Evolutionary conservation across 805 yeast species (phyloP), one percentile per base, ranked within the genome.

Genomic region (Candida dendrica): DNA sequence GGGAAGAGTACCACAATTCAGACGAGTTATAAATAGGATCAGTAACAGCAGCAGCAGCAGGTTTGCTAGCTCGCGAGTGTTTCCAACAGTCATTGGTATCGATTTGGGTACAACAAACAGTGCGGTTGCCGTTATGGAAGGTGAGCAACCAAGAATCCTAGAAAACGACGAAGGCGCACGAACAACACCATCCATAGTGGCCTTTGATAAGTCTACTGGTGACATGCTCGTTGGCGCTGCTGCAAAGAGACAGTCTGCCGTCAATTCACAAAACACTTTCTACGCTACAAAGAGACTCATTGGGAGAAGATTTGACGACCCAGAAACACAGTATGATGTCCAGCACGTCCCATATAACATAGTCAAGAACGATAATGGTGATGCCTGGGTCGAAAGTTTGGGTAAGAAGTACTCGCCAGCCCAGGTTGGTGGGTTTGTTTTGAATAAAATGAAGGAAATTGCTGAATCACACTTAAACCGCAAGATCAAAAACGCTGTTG

Each of bases 91-190:
- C 4, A 76, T 83, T 39, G 95, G 95, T 44, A 84, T 85, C 48
- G 95, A 85, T 61, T 63, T 85, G 43, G 95, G 95, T 22, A 85
- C 95, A 18, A 85, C 95, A 36, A 85, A 85, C 64, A 83, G 91
- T 36, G 95, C 93, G 2, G 91, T 84, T 27, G 95, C 95, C 10
- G 67, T 82, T 42, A 79, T 81, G 66, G 75, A 76, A 52, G 82
- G 83, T 37, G 68, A 75, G 48, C 69, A 72, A 24, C 79, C 88
- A 22, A 68, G 69, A 46, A 82, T 84, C 44, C 71, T 85, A 39
- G 90, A 84, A 61, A 81, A 84, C 56, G 84, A 80, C 46, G 86
- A 84, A 64, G 93, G 91, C 30, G 76, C 78, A 37, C 68, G 90
- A 56, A 84, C 93, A 5, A 84, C 90, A 1, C 93, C 91, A 1